Base-by-base conservation (phyloP, 306 rosid genomes). In the Glycyrrhiza uralensis region DNA sequence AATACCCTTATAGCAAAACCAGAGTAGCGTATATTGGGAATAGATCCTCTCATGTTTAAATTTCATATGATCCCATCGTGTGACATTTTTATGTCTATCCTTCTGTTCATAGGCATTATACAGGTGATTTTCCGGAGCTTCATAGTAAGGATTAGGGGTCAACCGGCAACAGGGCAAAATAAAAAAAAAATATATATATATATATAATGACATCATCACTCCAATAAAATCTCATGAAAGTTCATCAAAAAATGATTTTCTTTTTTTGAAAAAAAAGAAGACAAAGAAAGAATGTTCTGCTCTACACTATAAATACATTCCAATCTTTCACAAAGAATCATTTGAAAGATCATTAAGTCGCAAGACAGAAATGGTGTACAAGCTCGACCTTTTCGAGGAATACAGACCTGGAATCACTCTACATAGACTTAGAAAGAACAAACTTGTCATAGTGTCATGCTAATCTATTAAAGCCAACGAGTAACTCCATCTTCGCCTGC, bases 401-500 rank as follows among this genome's bases (percentile, higher is more conserved):
- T 66, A 79, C 88, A 85, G 52, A 74, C 80, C 82, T 66, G 79
- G 62, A 78, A 52, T 30, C 66, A 58, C 22, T 49, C 60, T 58
- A 47, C 57, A 77, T 2, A 74, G 56, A 33, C 52, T 57, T 44
- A 20, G 70, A 29, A 33, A 68, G n/a, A 57, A 61, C 46, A 52
- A 24, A 64, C 66, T 56, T 26, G n/a, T n/a, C n/a, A n/a, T n/a
- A n/a, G n/a, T 47, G 28, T 42, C 69, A 22, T 57, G 23, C 7
- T 13, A n/a, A 13, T 83, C 85, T 83, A 90, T 74, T 89, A 93
- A 64, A 91, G 80, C 99, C 99, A 95, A 77, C 99, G 97, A 42
- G 97, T 91, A 32, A 95, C 83, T 58, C 99, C 99, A 28, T 89
- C 96, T 72, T 89, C 97, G 9, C 92, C 93, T 13, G 74, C 84